phyloP scores from a whole-genome alignment of 2,329 filamentous ascomycete species.

The Colletotrichum graminicola region DNA sequence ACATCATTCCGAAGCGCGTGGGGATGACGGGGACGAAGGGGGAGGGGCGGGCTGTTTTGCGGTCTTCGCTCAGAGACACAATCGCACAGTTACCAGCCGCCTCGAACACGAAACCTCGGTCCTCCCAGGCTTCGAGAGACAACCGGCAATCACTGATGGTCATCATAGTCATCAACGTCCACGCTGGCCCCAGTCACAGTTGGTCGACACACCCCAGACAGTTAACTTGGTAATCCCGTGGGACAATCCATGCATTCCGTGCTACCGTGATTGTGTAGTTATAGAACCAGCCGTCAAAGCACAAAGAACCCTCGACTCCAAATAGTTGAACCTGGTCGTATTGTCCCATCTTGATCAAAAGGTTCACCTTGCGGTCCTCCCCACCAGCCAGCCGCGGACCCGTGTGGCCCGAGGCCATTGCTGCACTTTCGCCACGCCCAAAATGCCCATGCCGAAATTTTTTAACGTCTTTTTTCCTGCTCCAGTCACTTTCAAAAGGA shows the following conservation, averaged over 20 bases:
- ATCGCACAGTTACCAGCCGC: background rate
- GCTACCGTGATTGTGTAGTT: conserved; percentile 45
- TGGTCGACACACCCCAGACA: background rate
- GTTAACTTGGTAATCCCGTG: conserved; percentile 40
- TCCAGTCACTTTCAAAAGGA: conserved; percentile 20
- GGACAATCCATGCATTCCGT: conserved; percentile 46
- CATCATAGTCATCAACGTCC: background rate
- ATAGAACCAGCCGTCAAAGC: conserved; percentile 44
- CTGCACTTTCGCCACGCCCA: conserved; percentile 12
- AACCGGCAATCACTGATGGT: background rate
- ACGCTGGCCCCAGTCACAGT: background rate
- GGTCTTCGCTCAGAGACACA: no score
- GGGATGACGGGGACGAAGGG: no score
- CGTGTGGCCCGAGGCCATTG: conserved; percentile 1
- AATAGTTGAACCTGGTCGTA: conserved; percentile 38
- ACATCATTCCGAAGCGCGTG: no score
- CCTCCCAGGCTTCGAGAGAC: background rate
- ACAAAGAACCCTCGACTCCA: conserved; percentile 45
- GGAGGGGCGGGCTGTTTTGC: no score
- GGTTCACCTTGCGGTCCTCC: conserved; percentile 20
- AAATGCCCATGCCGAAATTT: conserved; percentile 9
- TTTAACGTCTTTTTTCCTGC: conserved; percentile 11
- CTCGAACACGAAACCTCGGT: background rate
- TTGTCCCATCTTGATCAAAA: conserved; percentile 31
- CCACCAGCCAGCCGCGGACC: conserved; percentile 21